phyloP scores from a whole-genome alignment of 495 filamentous ascomycete species.

The Trichoderma erinaceum region DNA sequence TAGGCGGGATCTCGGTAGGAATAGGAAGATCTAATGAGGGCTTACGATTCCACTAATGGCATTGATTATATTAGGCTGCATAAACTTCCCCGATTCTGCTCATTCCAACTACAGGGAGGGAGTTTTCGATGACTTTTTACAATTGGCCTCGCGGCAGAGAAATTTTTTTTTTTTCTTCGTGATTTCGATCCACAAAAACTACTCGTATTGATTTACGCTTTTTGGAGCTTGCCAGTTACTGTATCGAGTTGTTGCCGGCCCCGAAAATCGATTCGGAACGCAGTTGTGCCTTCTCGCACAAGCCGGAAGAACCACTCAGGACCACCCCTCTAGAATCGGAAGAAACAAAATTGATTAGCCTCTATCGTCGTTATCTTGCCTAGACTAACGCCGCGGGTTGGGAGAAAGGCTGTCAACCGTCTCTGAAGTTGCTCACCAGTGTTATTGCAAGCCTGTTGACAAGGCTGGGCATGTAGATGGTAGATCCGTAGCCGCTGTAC shows the following conservation, averaged over 20 bases:
- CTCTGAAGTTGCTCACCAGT: slow-evolving; percentile 24
- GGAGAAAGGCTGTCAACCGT: background rate
- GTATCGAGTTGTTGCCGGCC: background rate
- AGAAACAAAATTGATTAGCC: background rate
- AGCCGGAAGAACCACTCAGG: background rate
- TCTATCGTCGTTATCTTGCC: background rate
- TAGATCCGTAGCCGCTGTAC: slow-evolving; percentile 29
- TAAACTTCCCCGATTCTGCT: too few relatives aligned
- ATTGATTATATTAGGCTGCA: too few relatives aligned
- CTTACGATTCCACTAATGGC: too few relatives aligned
- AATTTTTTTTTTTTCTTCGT: too few relatives aligned
- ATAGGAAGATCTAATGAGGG: too few relatives aligned
- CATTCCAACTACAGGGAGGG: too few relatives aligned
- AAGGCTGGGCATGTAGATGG: slow-evolving; percentile 29
- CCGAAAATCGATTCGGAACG: background rate
- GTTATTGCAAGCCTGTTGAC: slow-evolving; percentile 29
- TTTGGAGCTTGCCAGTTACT: background rate
- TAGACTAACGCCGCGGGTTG: background rate
- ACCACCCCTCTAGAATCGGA: background rate
- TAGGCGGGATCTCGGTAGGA: too few relatives aligned
- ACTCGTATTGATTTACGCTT: background rate
- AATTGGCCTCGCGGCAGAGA: too few relatives aligned
- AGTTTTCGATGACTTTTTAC: too few relatives aligned
- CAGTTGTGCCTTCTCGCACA: background rate
- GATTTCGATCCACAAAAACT: background rate